A percentile compares a stretch with the other conserved stretches of the same genome.
Conservation (phyloP, 768 basidiomycete genomes). For the Boletus sp. region DNA sequence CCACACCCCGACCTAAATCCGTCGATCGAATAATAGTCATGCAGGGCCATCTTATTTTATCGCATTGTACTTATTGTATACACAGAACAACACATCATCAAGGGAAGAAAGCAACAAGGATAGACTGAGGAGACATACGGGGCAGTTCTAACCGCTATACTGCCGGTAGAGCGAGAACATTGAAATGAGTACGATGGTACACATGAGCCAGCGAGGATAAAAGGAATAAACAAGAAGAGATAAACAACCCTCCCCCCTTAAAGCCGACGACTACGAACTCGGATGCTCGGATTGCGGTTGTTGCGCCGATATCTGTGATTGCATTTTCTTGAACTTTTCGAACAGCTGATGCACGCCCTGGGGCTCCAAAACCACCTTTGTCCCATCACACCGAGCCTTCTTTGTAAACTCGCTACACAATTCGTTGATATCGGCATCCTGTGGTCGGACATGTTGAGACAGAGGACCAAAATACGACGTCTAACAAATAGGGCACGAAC, state of each 20-base stretch:
- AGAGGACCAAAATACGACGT: not conserved
- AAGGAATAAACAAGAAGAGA: conserved; percentile 17
- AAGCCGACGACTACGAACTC: conserved; percentile 10
- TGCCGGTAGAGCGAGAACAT: not conserved
- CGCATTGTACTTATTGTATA: not conserved
- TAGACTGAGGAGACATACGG: not conserved
- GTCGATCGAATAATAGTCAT: not conserved
- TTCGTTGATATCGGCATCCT: conserved; percentile 78
- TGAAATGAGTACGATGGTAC: conserved; percentile 12
- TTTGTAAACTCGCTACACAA: conserved; percentile 75
- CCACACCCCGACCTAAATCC: no score
- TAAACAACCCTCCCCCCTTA: not conserved
- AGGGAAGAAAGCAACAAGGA: no score
- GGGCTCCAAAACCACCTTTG: conserved; percentile 72
- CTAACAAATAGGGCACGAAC: conserved; percentile 39
- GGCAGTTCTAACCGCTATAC: not conserved
- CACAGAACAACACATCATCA: not conserved
- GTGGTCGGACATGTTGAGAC: conserved; percentile 2
- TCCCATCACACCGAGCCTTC: conserved; percentile 83
- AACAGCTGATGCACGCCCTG: conserved; percentile 42
- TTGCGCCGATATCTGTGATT: conserved; percentile 9
- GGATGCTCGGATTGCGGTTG: conserved; percentile 6
- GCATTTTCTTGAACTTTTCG: conserved; percentile 36
- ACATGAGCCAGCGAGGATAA: conserved; percentile 13
- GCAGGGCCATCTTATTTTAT: not conserved